Conservation (phyloP, 345 rosid species). For the Hypericum androsaemum region DNA sequence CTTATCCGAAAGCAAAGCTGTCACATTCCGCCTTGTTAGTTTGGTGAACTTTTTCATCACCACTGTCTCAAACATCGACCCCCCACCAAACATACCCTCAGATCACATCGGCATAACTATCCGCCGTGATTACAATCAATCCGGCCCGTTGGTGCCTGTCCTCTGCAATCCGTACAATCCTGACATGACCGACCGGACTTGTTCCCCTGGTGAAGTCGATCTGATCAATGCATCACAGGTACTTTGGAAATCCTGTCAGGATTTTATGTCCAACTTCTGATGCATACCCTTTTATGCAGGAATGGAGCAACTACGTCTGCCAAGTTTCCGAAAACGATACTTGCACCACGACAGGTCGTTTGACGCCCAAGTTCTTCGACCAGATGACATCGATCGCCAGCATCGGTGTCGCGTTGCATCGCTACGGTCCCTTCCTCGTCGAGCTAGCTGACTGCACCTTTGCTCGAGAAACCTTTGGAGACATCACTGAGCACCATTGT, state of each 20-base stretch:
- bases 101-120: neutral
- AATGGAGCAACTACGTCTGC: conserved; percentile 12
- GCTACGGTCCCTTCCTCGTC: conserved; percentile 6
- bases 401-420: conserved; percentile 9
- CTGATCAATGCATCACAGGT: conserved; percentile 10
- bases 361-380: conserved; percentile 10
- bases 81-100: neutral
- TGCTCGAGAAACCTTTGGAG: conserved; percentile 9
- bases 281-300: neutral
- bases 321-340: conserved; percentile 4
- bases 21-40: conserved; percentile 6
- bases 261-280: neutral
- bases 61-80: conserved; percentile 6
- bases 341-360: conserved; percentile 11
- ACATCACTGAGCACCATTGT: conserved; percentile 12
- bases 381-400: conserved; percentile 11
- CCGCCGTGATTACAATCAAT: conserved; percentile 7
- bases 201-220: conserved; percentile 9
- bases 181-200: conserved; percentile 14
- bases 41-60: conserved; percentile 7
- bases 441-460: conserved; percentile 10
- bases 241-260: neutral
- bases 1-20: conserved; percentile 4
- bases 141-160: conserved; percentile 14
- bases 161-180: conserved; percentile 15